Conservation (phyloP, 306 rosid species). For the Begonia masoniana region DNA sequence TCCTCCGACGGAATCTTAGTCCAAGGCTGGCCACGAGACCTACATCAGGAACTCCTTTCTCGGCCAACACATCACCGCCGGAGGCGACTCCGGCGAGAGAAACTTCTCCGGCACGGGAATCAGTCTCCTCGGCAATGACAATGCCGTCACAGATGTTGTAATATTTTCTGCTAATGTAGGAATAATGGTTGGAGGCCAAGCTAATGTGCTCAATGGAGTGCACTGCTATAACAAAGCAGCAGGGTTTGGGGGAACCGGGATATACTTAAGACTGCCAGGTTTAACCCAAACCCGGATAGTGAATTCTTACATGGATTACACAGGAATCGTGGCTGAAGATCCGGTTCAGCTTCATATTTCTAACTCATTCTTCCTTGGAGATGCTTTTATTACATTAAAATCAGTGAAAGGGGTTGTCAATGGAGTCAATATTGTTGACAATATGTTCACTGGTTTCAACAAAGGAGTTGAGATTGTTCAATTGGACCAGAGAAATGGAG, state of each 20-base stretch:
- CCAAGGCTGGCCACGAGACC: conserved; percentile 74
- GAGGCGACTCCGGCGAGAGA: conserved; percentile 38
- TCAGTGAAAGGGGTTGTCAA: conserved; percentile 46
- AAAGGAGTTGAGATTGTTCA: conserved; percentile 49
- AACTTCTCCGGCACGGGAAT: conserved; percentile 75
- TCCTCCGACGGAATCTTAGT: conserved; percentile 58
- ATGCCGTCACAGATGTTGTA: conserved; percentile 72
- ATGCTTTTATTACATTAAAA: conserved; percentile 51
- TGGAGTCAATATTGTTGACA: conserved; percentile 69
- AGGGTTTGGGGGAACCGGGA: conserved; percentile 79
- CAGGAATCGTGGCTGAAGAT: conserved; percentile 80
- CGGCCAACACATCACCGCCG: conserved; percentile 90
- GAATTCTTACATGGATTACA: conserved; percentile 80
- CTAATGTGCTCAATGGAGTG: conserved; percentile 55
- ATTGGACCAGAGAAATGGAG: conserved; percentile 42
- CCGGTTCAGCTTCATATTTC: conserved; percentile 77
- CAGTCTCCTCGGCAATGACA: conserved; percentile 59
- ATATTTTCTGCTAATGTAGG: conserved; percentile 68
- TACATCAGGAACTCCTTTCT: conserved; percentile 69
- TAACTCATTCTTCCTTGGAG: conserved; percentile 74
- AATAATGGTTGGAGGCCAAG: conserved; percentile 55
- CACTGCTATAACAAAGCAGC: conserved; percentile 96
- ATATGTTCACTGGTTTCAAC: conserved; percentile 64
- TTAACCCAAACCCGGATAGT: conserved; percentile 67
- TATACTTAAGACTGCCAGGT: conserved; percentile 55